These are phyloP conservation scores for Syzygium syzygioides DNA, from an alignment of 441 rosid species.

Conservation along the genomic window DNA sequence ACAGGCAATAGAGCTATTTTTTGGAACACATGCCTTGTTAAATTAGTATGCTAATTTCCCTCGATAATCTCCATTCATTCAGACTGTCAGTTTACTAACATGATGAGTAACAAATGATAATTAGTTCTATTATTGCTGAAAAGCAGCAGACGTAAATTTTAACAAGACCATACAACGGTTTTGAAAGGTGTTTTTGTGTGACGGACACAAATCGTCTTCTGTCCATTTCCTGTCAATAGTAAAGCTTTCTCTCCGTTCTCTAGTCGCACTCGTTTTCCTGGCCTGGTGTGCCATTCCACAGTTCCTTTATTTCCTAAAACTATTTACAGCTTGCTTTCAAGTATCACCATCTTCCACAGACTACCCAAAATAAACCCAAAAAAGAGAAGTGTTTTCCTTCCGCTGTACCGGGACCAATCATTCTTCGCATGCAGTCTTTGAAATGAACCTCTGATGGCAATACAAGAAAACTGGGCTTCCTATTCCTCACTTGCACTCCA, in stretches of 20 bases:
- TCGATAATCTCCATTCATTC: not conserved
- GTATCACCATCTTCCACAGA: not conserved
- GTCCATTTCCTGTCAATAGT: too few relatives aligned
- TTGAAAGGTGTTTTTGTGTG: too few relatives aligned
- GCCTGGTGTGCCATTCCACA: too few relatives aligned
- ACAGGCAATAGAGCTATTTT: fast-evolving
- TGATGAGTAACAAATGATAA: fast-evolving
- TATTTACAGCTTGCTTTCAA: not conserved
- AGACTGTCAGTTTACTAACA: not conserved
- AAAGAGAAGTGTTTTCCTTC: not conserved
- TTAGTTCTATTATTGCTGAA: not conserved
- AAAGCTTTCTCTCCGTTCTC: too few relatives aligned
- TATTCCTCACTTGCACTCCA: not conserved
- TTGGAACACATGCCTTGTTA: fast-evolving
- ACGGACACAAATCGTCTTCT: too few relatives aligned
- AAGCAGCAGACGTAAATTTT: too few relatives aligned
- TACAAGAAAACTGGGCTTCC: not conserved
- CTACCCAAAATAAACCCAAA: not conserved
- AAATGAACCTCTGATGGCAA: not conserved
- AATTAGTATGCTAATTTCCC: not conserved
- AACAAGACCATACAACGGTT: too few relatives aligned
- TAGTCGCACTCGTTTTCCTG: too few relatives aligned
- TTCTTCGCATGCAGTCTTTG: not conserved
- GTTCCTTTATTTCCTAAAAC: not conserved
- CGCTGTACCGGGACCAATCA: not conserved